Evolutionary conservation across 257 asterid genomes (phyloP), one percentile per base, ranked within the genome.

Genomic region (Solanum corneliomulleri): DNA sequence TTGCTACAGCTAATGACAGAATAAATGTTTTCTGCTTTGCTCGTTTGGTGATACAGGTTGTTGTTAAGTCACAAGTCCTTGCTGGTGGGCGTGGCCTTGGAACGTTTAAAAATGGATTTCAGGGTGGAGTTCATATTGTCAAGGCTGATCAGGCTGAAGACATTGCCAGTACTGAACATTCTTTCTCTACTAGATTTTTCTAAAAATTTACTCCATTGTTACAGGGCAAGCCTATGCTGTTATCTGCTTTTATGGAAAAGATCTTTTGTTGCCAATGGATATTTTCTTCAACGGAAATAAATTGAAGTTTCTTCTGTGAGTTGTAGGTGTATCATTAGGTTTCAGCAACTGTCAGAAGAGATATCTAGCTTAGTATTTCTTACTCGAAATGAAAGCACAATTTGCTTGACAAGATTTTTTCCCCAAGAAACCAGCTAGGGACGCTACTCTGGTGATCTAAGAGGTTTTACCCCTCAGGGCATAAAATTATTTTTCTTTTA

Each of bases 31-130:
- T 70, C 69, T 70, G 33, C 68, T 70, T 6, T 88, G 47, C 52
- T 70, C 58, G 23, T 82, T 52, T 33, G 84, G 86, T 82, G 74
- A 60, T 90, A 83, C 90, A 97, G 99, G 91, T 94, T 88, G 98
- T 95, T 87, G 98, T 95, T 85, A 97, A 97, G 94, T 92, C 98
- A 25, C 99, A 95, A 91, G 92, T 95, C 86, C 99, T 97, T 90
- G 98, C 98, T 77, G 98, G 98, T 88, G 98, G 99, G 2, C 90
- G 98, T 83, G 98, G 98, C 49, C 87, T 96, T 86, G 99, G 99
- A 84, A 94, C 97, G 23, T 97, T 97, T 77, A 97, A 97, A 91
- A 97, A 94, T 90, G 99, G 98, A 85, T 91, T 96, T 75, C 92
- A 95, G 87, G 98, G 98, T 64, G 98, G 99, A 88, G 99, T 97